These are phyloP conservation scores for Parafenestella ontariensis DNA, from an alignment of 2,329 filamentous ascomycete genomes.

Conservation along the genomic window DNA sequence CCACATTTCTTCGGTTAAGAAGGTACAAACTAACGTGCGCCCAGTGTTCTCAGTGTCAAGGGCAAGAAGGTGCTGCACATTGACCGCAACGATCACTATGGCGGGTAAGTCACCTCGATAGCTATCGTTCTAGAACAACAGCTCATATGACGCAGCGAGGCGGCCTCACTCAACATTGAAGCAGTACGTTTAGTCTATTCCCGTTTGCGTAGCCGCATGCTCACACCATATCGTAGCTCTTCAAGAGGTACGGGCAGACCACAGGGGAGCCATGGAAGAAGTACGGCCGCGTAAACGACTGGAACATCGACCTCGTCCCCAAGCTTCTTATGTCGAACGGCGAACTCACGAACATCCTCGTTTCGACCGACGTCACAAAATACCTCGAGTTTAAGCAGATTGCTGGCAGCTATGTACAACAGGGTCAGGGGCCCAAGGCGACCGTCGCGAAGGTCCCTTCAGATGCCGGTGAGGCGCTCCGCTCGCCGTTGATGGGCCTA, in stretches of 20 bases:
- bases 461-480: constrained; percentile 84
- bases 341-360: constrained; percentile 97
- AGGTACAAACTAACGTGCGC: constrained; percentile 20
- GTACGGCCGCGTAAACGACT: constrained; percentile 95
- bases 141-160: constrained; percentile 69
- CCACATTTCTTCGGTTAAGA: constrained; percentile 13
- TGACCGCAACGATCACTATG: constrained; percentile 97
- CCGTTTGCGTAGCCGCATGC: constrained; percentile 40
- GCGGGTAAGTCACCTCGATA: constrained; percentile 71
- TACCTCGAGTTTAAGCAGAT: constrained; percentile 69
- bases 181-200: constrained; percentile 61
- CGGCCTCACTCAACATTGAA: constrained; percentile 96
- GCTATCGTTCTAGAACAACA: constrained; percentile 11
- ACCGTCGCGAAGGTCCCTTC: constrained; percentile 97
- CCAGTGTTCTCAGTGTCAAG: constrained; percentile 93
- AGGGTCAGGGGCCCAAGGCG: constrained; percentile 79
- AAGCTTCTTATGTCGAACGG: constrained; percentile 99
- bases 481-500: constrained; percentile 93
- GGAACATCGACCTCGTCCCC: constrained; percentile 98
- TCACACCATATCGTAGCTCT: constrained; percentile 69
- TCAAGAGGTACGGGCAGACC: constrained; percentile 94
- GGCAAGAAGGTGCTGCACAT: constrained; percentile 99
- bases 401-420: constrained; percentile 94
- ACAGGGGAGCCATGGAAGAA: constrained; percentile 94
- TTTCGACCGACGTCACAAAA: constrained; percentile 79